These are phyloP conservation scores for Canna indica DNA, from an alignment of 176 grass and related monocot genomes.

Conservation along the genomic window DNA sequence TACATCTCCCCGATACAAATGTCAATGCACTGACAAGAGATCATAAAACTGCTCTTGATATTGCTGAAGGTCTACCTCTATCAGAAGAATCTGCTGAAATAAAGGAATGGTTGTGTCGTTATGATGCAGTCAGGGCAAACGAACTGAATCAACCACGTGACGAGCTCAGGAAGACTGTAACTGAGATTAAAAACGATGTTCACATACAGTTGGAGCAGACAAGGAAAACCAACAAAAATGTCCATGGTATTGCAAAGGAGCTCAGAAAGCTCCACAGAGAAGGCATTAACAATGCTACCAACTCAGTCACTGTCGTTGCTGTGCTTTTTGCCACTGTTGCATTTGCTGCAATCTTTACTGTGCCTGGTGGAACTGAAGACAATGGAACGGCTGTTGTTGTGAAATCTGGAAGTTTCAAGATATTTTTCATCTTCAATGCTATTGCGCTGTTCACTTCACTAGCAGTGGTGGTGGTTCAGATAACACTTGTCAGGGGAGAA, in stretches of 20 bases:
- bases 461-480: constrained; percentile 17
- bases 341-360: constrained; percentile 9
- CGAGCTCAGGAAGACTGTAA: constrained; percentile 16
- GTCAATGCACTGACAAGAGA: constrained; percentile 16
- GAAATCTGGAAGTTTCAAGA: neutral
- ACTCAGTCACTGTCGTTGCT: constrained; percentile 7
- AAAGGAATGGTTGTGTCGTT: constrained; percentile 10
- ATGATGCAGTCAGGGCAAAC: constrained; percentile 10
- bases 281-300: constrained; percentile 15
- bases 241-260: constrained; percentile 9
- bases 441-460: constrained; percentile 14
- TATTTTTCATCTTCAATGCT: constrained; percentile 14
- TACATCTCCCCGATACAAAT: neutral
- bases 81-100: constrained; percentile 14
- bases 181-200: constrained; percentile 15
- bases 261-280: constrained; percentile 12
- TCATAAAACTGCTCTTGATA: constrained; percentile 15
- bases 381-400: neutral
- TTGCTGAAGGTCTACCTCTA: constrained; percentile 9
- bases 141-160: constrained; percentile 14
- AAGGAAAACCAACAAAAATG: constrained; percentile 13
- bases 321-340: constrained; percentile 10
- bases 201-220: constrained; percentile 14
- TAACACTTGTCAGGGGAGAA: constrained; percentile 14
- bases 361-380: constrained; percentile 1